A percentile compares a stretch with the other conserved stretches of the same genome.
Conservation (phyloP, 2,329 filamentous ascomycete genomes). For the Botrytis deweyae region DNA sequence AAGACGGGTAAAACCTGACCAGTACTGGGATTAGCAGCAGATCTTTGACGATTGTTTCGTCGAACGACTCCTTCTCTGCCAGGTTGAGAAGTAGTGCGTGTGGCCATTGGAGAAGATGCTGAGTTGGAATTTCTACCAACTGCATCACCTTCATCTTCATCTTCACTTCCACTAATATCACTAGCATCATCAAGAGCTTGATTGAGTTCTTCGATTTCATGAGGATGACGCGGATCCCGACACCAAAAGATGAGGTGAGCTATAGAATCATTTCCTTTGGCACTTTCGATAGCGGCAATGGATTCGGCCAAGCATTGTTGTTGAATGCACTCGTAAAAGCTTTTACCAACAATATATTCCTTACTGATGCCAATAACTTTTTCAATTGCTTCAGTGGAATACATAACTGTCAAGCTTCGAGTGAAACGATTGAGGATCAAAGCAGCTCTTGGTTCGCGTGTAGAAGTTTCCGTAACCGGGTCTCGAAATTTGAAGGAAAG, state of each 20-base stretch:
- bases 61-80: conserved; percentile 32
- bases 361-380: conserved; percentile 73
- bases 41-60: conserved; percentile 24
- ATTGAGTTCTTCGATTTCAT: conserved; percentile 46
- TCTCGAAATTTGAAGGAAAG: conserved; percentile 76
- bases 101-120: conserved; percentile 42
- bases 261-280: conserved; percentile 88
- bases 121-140: conserved; percentile 37
- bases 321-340: conserved; percentile 85
- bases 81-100: conserved; percentile 34
- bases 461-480: conserved; percentile 52
- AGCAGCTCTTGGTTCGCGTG: conserved; percentile 77
- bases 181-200: conserved; percentile 44
- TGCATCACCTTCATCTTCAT: conserved; percentile 39
- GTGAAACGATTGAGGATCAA: conserved; percentile 86
- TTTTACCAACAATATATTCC: conserved; percentile 68
- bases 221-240: conserved; percentile 64
- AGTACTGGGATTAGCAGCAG: conserved; percentile 24
- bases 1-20: conserved; percentile 26
- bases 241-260: conserved; percentile 87
- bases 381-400: conserved; percentile 73
- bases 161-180: conserved; percentile 47
- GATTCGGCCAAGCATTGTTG: conserved; percentile 75
- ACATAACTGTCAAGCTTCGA: conserved; percentile 79
- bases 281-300: conserved; percentile 75